These are phyloP conservation scores for Metschnikowia cerradonensis DNA, from an alignment of 805 yeast species.

Conservation along the genomic window DNA sequence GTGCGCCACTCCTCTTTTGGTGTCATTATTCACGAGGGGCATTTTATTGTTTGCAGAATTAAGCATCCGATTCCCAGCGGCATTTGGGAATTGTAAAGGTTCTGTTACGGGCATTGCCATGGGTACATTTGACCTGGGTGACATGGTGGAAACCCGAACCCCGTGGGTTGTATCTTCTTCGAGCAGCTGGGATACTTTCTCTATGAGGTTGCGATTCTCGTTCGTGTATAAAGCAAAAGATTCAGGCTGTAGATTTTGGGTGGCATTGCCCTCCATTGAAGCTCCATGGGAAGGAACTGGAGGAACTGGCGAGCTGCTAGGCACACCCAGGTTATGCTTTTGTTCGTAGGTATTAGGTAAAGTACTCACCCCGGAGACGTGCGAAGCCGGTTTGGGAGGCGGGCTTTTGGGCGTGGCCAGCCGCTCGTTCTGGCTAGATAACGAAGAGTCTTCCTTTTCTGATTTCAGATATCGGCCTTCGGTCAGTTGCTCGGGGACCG, in stretches of 20 bases:
- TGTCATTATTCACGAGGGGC: background rate
- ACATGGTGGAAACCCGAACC: background rate
- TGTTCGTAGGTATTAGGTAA: background rate
- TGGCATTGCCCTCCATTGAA: background rate
- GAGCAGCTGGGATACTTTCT: background rate
- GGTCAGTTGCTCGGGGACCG: background rate
- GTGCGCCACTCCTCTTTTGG: too few relatives aligned
- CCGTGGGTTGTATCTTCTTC: background rate
- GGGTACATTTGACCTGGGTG: background rate
- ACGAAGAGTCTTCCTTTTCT: background rate
- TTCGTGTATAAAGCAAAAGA: background rate
- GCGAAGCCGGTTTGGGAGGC: background rate
- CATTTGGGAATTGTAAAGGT: background rate
- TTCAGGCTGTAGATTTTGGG: background rate
- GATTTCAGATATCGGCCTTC: background rate
- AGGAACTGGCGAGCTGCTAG: background rate
- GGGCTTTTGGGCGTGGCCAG: constrained; percentile 2
- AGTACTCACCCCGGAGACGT: background rate
- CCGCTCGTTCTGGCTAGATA: constrained; percentile 1
- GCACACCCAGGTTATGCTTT: background rate
- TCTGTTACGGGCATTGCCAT: background rate
- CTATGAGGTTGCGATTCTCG: background rate
- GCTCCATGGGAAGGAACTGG: background rate
- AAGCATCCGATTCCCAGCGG: background rate
- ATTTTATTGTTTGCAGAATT: background rate